phyloP scores from a whole-genome alignment of 2,329 filamentous ascomycete species.

The Xylariaceae sp. region DNA sequence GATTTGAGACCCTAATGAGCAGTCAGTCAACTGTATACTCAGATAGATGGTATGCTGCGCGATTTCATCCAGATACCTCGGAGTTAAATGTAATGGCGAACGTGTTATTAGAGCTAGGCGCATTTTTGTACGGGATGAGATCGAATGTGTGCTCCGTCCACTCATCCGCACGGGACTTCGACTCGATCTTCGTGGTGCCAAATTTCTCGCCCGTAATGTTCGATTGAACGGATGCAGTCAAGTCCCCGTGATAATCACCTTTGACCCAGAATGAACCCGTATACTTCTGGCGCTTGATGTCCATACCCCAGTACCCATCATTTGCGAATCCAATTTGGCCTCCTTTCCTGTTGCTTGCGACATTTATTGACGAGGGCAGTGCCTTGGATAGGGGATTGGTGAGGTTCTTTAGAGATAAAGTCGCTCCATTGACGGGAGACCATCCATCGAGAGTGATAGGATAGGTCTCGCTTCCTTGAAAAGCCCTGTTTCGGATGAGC shows the following conservation, averaged over 20 bases:
- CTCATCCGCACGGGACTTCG: constrained; percentile 36
- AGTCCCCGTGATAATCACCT: constrained; percentile 45
- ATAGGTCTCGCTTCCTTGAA: constrained; percentile 52
- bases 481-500: constrained; percentile 67
- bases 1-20: constrained; percentile 32
- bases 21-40: background rate
- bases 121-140: constrained; percentile 43
- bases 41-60: background rate
- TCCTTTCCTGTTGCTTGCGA: constrained; percentile 34
- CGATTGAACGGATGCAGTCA: constrained; percentile 47
- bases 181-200: constrained; percentile 46
- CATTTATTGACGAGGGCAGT: constrained; percentile 50
- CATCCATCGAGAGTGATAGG: constrained; percentile 46
- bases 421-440: constrained; percentile 41
- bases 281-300: constrained; percentile 46
- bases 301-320: constrained; percentile 58
- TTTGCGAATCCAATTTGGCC: constrained; percentile 48
- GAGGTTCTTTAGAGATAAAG: constrained; percentile 46
- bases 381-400: constrained; percentile 49
- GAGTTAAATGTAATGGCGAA: constrained; percentile 54
- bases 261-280: constrained; percentile 53
- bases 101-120: constrained; percentile 54
- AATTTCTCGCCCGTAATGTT: constrained; percentile 44
- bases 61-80: constrained; percentile 19
- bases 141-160: constrained; percentile 53